Conservation (phyloP, 345 rosid genomes). For the Rhizophora apiculata region DNA sequence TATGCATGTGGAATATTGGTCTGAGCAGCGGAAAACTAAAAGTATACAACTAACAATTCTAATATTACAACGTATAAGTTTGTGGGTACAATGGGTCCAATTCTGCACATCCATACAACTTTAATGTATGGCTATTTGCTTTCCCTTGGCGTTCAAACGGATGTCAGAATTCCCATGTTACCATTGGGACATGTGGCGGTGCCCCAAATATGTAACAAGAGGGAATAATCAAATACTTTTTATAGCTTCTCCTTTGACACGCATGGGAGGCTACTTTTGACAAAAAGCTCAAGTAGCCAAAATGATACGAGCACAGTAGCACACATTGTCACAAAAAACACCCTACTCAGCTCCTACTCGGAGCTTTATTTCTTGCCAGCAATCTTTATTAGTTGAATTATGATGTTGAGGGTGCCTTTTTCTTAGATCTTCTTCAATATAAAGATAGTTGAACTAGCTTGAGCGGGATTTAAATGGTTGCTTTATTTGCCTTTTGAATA, state of each 20-base stretch:
- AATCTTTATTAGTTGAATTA: background rate
- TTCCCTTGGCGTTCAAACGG: background rate
- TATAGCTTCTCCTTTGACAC: background rate
- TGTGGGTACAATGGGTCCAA: too few species aligned
- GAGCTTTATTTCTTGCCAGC: background rate
- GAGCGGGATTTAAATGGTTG: too few species aligned
- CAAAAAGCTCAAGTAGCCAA: constrained; percentile 10
- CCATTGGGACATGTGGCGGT: constrained; percentile 35
- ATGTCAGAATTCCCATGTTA: background rate
- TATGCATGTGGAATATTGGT: constrained; percentile 3
- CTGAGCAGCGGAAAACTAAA: too few species aligned
- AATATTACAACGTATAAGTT: too few species aligned
- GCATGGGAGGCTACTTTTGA: constrained; percentile 8
- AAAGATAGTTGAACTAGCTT: too few species aligned
- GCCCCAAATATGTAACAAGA: constrained; percentile 26
- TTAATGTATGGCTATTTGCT: background rate
- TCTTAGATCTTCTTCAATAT: too few species aligned
- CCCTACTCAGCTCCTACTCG: background rate
- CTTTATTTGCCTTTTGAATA: too few species aligned
- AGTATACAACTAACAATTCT: too few species aligned
- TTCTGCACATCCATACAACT: too few species aligned
- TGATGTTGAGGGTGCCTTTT: too few species aligned
- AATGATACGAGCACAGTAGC: constrained; percentile 6
- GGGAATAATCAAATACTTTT: background rate
- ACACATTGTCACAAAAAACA: background rate